Evolutionary conservation across 169 alveolate genomes (phyloP), one percentile per base, ranked within the genome.

Genomic region (Pseudocohnilembus persalinus): DNA sequence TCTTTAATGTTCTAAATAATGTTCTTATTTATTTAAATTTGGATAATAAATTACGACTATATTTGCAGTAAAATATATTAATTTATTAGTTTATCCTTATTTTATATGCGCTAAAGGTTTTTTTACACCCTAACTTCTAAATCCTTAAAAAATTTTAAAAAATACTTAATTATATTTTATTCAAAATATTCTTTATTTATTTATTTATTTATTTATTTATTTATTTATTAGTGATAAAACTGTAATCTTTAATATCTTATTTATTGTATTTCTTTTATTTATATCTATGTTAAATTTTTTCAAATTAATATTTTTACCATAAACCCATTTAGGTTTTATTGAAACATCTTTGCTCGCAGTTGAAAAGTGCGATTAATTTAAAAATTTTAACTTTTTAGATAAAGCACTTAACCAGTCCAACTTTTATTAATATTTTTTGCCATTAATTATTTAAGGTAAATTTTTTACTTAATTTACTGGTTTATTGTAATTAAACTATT

Each of bases 1-100:
- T 83, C 85, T 77, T 29, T 91, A 95, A 82, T 95, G 98, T 74
- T 94, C 95, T 30, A 90, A 77, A 86, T 95, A 95, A 76, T 90
- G 93, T 49, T 94, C 81, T 88, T 95, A 90, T 31, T 78, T 74
- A 76, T 93, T 92, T 30, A 94, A 81, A 85, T 90, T 83, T 0
- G 94, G 92, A 82, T 91, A 93, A 81, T 82, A 92, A 20, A 94
- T 85, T 29, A 95, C 89, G 34, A 94, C 95, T 29, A 93, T 90
- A 49, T 92, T 84, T 0, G 96, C 96, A 31, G 94, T 91, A 81
- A 93, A 92, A 77, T 93, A 95, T 25, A 95, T 77, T 27, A 95
- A 78, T 82, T 89, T 92, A 31, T 92, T 95, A 72, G 81, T 82
- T 15, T 88, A 80, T 34, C 82, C 88, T 34, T 82, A 78, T 31